phyloP scores from a whole-genome alignment of 768 basidiomycete species.

The Porpolomopsis calyptriformis region DNA sequence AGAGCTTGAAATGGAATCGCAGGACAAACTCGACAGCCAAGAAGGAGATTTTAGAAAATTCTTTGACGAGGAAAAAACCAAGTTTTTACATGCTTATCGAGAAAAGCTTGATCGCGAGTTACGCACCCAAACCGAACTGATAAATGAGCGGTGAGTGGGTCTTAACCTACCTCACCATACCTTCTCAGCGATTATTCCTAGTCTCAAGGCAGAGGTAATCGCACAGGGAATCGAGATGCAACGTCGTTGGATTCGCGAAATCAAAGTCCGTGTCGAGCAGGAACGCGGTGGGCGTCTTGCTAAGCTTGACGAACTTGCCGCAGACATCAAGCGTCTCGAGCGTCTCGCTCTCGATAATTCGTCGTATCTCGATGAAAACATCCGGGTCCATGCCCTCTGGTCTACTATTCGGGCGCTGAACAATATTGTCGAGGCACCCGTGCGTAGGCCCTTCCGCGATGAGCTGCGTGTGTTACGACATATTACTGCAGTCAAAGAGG shows the following conservation, averaged over 20 bases:
- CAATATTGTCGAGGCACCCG: conserved; percentile 51
- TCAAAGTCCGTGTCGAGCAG: conserved; percentile 91
- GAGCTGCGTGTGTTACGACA: conserved; percentile 79
- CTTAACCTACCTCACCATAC: background rate
- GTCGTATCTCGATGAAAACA: conserved; percentile 83
- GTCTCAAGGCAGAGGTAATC: conserved; percentile 88
- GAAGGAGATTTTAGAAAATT: conserved; percentile 78
- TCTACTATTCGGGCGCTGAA: conserved; percentile 78
- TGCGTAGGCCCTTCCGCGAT: conserved; percentile 76
- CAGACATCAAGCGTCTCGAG: conserved; percentile 84
- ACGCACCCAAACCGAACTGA: conserved; percentile 78
- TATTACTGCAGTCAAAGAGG: conserved; percentile 60
- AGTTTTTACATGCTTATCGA: conserved; percentile 68
- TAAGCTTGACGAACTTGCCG: conserved; percentile 87
- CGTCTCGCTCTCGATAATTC: conserved; percentile 88
- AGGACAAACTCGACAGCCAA: conserved; percentile 76
- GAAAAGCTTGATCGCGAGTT: conserved; percentile 81
- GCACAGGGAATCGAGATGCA: conserved; percentile 97
- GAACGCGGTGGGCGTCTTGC: conserved; percentile 93
- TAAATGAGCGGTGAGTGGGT: conserved; percentile 75
- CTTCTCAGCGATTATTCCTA: conserved; percentile 21
- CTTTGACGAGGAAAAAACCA: conserved; percentile 67
- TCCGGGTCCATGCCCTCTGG: conserved; percentile 87
- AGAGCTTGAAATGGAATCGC: conserved; percentile 75
- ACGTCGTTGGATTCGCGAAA: conserved; percentile 90